These are phyloP conservation scores for Globisporangium mamillatum DNA, from an alignment of 352 stramenopile species.

Conservation along the genomic window DNA sequence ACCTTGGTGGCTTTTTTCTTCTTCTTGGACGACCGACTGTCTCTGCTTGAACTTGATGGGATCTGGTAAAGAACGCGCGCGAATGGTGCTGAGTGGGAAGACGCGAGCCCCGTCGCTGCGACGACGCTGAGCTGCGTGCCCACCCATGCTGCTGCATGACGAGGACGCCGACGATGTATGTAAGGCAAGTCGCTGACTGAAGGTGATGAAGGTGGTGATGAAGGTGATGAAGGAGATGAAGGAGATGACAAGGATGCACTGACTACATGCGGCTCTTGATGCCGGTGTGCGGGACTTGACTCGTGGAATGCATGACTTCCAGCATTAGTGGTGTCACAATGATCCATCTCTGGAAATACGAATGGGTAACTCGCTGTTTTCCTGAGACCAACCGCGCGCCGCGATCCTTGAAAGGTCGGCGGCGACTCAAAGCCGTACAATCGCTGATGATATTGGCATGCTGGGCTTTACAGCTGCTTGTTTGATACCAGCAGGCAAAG, in stretches of 20 bases:
- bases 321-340: not conserved
- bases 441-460: no score
- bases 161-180: not conserved
- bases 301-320: not conserved
- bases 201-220: not conserved
- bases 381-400: not conserved
- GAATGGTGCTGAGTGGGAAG: slow-evolving; percentile 43
- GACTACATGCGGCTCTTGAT: not conserved
- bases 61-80: slow-evolving; percentile 42
- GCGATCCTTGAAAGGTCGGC: not conserved
- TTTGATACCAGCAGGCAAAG: no score
- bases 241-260: not conserved
- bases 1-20: not conserved
- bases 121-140: slow-evolving; percentile 30
- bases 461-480: no score
- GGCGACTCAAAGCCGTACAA: not conserved
- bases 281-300: not conserved
- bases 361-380: not conserved
- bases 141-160: slow-evolving; percentile 8
- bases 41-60: slow-evolving; percentile 9
- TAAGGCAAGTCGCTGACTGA: not conserved
- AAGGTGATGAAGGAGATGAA: no score
- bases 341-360: not conserved
- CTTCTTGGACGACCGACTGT: not conserved
- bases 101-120: slow-evolving; percentile 40